Conservation (phyloP, 176 grass and related monocot species). For the Musa beccarii region DNA sequence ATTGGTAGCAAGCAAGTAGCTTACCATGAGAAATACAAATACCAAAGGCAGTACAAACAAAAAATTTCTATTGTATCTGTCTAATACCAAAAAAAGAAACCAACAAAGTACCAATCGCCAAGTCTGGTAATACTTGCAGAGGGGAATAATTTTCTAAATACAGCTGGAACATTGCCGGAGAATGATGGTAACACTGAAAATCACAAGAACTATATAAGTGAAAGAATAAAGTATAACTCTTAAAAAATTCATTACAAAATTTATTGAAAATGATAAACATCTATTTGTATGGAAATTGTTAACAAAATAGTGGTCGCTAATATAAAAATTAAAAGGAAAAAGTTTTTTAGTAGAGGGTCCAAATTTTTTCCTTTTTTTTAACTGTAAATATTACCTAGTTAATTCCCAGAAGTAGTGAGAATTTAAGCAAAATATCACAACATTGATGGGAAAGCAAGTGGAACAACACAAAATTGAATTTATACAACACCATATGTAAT, state of each 20-base stretch:
- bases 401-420: too few relatives aligned
- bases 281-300: too few relatives aligned
- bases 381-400: too few relatives aligned
- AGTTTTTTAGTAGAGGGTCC: too few relatives aligned
- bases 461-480: too few relatives aligned
- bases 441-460: too few relatives aligned
- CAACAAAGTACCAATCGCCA: slow-evolving; percentile 70
- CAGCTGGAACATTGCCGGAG: slow-evolving; percentile 88
- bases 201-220: slow-evolving; percentile 24
- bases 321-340: too few relatives aligned
- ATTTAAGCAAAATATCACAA: too few relatives aligned
- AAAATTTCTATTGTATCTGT: too few relatives aligned
- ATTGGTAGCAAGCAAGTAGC: not conserved
- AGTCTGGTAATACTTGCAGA: slow-evolving; percentile 81
- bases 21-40: not conserved
- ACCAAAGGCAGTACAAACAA: not conserved
- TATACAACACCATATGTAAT: too few relatives aligned
- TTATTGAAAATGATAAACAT: not conserved
- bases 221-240: not conserved
- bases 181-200: slow-evolving; percentile 88
- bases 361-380: too few relatives aligned
- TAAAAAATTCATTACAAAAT: not conserved
- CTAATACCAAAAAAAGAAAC: slow-evolving; percentile 9
- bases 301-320: too few relatives aligned
- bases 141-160: slow-evolving; percentile 71